phyloP scores from a whole-genome alignment of 306 rosid species.

The Biancaea sappan region DNA sequence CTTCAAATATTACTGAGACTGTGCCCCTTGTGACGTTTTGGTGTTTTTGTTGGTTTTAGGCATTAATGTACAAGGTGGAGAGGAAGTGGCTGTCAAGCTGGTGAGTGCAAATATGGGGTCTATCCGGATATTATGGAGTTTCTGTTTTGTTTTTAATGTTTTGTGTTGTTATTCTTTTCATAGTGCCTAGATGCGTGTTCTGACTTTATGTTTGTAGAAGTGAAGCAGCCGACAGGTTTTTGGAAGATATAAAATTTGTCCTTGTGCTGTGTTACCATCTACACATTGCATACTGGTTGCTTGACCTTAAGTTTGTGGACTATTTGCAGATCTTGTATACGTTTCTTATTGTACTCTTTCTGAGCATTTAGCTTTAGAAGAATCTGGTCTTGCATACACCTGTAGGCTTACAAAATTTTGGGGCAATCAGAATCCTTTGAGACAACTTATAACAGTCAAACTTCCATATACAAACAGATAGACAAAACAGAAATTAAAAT shows the following conservation, averaged over 20 bases:
- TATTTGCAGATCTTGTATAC: conserved; percentile 6
- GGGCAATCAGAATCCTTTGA: conserved; percentile 16
- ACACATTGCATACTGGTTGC: conserved; percentile 10
- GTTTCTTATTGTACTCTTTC: too few species aligned
- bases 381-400: conserved; percentile 12
- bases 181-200: conserved; percentile 19
- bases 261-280: conserved; percentile 3
- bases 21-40: conserved; percentile 32
- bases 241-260: background rate
- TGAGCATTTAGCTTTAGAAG: conserved; percentile 26
- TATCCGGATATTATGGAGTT: conserved; percentile 16
- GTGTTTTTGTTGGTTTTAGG: conserved; percentile 66
- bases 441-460: conserved; percentile 5
- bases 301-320: conserved; percentile 8
- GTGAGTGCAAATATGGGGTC: conserved; percentile 47
- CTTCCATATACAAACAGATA: background rate
- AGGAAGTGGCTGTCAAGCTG: conserved; percentile 98
- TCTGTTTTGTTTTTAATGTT: background rate
- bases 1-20: conserved; percentile 1
- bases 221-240: conserved; percentile 13
- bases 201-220: too few species aligned
- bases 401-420: conserved; percentile 11
- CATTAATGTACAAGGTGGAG: conserved; percentile 86
- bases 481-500: too few species aligned
- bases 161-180: background rate